These are phyloP conservation scores for Leucocoprinus leucothites DNA, from an alignment of 768 basidiomycete genomes.

Conservation along the genomic window DNA sequence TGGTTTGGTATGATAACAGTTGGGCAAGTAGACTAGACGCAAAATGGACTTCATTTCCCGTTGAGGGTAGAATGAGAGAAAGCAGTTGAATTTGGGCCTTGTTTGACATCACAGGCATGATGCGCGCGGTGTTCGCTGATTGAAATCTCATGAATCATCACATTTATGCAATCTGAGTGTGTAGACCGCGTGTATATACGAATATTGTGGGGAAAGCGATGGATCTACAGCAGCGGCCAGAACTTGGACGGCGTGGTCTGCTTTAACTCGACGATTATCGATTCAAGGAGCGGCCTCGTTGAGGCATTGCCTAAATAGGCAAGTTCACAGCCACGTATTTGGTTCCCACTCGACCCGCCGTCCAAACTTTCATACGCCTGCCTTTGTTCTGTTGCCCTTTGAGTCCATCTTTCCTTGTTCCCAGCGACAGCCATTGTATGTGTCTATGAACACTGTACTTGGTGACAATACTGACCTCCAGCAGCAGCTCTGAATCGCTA, in stretches of 20 bases:
- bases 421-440: not conserved
- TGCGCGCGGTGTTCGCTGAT: conserved; percentile 2
- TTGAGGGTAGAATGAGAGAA: not conserved
- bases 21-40: not conserved
- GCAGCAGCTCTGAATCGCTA: not conserved
- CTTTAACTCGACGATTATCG: conserved; percentile 5
- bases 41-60: conserved; percentile 1
- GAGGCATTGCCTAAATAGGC: not conserved
- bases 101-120: conserved; percentile 8
- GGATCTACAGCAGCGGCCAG: not conserved
- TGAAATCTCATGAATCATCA: conserved; percentile 3
- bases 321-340: conserved; percentile 13
- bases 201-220: not conserved
- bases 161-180: not conserved
- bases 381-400: conserved; percentile 3
- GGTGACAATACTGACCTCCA: not conserved
- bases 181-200: conserved; percentile 1
- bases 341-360: conserved; percentile 3
- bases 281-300: conserved; percentile 7
- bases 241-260: not conserved
- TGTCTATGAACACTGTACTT: not conserved
- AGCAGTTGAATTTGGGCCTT: not conserved
- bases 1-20: not conserved
- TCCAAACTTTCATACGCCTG: conserved; percentile 8
- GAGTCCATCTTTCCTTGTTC: not conserved